Conservation (phyloP, 805 yeast species). For the Candida gorgasii region DNA sequence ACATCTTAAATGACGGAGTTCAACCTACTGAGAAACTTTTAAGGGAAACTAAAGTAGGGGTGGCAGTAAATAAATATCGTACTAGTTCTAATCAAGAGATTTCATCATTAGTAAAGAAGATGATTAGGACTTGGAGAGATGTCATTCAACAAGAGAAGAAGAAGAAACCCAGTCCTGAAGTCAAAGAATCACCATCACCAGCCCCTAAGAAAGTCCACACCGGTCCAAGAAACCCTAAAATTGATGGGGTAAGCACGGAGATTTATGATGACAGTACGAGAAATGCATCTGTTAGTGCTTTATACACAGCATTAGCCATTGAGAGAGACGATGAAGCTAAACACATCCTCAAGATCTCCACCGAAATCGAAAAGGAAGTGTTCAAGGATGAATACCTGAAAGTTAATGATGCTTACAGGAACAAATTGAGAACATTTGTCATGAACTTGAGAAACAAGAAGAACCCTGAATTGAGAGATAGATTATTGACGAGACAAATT, state of each 20-base stretch:
- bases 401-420: constrained; percentile 65
- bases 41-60: constrained; percentile 95
- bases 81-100: constrained; percentile 67
- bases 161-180: constrained; percentile 25
- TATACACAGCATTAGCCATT: constrained; percentile 86
- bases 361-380: constrained; percentile 72
- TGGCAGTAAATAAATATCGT: constrained; percentile 88
- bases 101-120: constrained; percentile 69
- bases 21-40: constrained; percentile 82
- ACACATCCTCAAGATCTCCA: constrained; percentile 61
- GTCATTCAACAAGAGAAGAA: constrained; percentile 69
- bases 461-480: constrained; percentile 78
- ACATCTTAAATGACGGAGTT: constrained; percentile 65
- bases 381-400: constrained; percentile 59
- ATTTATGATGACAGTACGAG: constrained; percentile 77
- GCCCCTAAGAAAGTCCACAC: constrained; percentile 40
- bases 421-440: constrained; percentile 80
- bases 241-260: constrained; percentile 74
- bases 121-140: constrained; percentile 89
- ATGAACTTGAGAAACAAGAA: constrained; percentile 87
- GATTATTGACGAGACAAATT: constrained; percentile 68
- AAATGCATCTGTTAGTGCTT: constrained; percentile 78
- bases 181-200: constrained; percentile 17
- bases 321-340: constrained; percentile 65
- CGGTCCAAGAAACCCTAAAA: constrained; percentile 72